Evolutionary conservation across 495 filamentous ascomycete species (phyloP).

Genomic region (Tuber magnatum): DNA sequence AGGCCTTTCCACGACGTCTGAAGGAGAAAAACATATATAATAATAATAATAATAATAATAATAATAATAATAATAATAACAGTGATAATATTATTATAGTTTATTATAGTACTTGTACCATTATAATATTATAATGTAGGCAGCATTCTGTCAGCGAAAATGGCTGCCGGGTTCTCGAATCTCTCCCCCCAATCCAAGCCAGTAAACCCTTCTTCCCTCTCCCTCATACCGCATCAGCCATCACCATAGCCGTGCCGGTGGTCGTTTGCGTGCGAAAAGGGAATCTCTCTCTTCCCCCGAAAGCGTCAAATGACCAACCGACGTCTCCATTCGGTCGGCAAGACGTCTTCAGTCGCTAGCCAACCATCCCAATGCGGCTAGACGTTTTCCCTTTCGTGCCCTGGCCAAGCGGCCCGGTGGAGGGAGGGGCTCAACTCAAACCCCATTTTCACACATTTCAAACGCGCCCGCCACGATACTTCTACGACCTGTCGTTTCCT

Average conservation of each 20-base stretch:
- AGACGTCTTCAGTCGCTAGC: slow-evolving; percentile 24
- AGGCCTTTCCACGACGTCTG: background rate
- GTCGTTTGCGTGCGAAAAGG: slow-evolving; percentile 14
- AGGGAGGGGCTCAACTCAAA: slow-evolving; percentile 9
- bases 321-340: slow-evolving; percentile 25
- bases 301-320: slow-evolving; percentile 35
- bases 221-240: background rate
- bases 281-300: slow-evolving; percentile 20
- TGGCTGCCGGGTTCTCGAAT: background rate
- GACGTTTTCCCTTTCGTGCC: slow-evolving; percentile 27
- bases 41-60: too few species aligned
- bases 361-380: slow-evolving; percentile 24
- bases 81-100: too few species aligned
- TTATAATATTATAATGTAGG: too few species aligned
- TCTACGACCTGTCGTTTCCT: slow-evolving; percentile 14
- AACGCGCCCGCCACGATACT: slow-evolving; percentile 19
- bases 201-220: background rate
- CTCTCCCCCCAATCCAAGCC: too few species aligned
- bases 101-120: too few species aligned
- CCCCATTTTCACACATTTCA: slow-evolving; percentile 25
- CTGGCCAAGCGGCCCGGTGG: slow-evolving; percentile 23
- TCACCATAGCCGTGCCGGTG: too few species aligned
- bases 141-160: background rate
- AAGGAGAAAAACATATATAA: background rate
- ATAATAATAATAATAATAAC: too few species aligned